phyloP scores from a whole-genome alignment of 2,329 filamentous ascomycete species.

The Cladosporium sp. region DNA sequence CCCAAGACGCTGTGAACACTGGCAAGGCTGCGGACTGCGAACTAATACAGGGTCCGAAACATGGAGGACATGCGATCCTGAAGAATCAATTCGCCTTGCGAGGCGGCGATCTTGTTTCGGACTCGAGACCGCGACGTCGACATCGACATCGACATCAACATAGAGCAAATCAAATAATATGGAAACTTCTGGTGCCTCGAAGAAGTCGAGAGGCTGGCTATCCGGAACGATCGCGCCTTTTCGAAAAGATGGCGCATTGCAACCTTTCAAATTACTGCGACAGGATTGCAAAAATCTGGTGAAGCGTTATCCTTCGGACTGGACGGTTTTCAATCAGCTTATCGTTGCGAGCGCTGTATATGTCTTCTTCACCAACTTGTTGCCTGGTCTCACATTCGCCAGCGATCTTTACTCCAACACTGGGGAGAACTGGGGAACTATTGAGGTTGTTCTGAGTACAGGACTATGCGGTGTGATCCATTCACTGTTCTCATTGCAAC shows the following conservation, averaged over 20 bases:
- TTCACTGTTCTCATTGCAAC: slow-evolving; percentile 61
- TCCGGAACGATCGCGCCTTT: slow-evolving; percentile 21
- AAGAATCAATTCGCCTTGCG: background rate
- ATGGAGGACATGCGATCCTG: background rate
- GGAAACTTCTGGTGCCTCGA: background rate
- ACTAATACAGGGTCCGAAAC: background rate
- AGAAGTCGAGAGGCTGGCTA: slow-evolving; percentile 4
- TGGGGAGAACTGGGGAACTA: slow-evolving; percentile 64
- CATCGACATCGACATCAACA: too few relatives aligned
- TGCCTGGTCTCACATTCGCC: slow-evolving; percentile 67
- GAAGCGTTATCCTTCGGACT: slow-evolving; percentile 37
- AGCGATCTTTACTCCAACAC: slow-evolving; percentile 64
- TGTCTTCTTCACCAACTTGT: slow-evolving; percentile 66
- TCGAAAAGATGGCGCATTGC: slow-evolving; percentile 28
- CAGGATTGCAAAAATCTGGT: slow-evolving; percentile 35
- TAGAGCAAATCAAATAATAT: background rate
- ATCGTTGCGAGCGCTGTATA: slow-evolving; percentile 64
- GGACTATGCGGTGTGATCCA: slow-evolving; percentile 65
- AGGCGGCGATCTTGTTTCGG: background rate
- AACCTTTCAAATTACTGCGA: slow-evolving; percentile 36
- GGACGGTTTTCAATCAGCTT: slow-evolving; percentile 60
- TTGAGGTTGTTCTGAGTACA: slow-evolving; percentile 67
- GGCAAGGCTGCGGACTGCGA: background rate
- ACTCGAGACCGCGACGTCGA: background rate
- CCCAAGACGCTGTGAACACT: too few relatives aligned